Conservation (phyloP, 2,329 filamentous ascomycete species). For the Colletotrichum somersetense region DNA sequence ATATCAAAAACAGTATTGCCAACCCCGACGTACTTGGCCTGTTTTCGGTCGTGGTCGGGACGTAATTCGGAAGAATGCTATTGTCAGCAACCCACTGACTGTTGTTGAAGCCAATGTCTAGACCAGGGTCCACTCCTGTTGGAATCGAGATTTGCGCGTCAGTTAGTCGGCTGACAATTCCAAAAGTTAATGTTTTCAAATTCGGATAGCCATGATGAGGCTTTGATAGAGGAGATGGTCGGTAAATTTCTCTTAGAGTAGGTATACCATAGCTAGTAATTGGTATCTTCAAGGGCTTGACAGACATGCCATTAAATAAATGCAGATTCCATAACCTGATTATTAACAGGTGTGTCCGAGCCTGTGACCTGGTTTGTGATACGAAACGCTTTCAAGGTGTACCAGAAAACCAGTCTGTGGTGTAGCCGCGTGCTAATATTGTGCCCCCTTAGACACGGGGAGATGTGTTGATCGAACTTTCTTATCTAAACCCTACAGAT, state of each 20-base stretch:
- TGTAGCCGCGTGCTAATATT: not conserved
- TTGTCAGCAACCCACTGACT: conserved; percentile 10
- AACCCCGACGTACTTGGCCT: not conserved
- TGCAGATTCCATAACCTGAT: no score
- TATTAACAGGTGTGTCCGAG: rapidly evolving
- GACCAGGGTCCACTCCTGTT: not conserved
- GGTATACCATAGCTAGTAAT: no score
- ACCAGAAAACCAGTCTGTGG: not conserved
- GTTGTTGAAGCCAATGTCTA: not conserved
- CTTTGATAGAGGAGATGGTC: no score
- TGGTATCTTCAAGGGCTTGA: no score
- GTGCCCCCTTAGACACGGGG: not conserved
- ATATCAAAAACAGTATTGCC: no score
- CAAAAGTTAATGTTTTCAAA: not conserved
- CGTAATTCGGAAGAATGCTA: conserved; percentile 1
- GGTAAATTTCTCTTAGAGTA: not conserved
- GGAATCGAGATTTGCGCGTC: not conserved
- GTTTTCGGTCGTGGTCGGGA: not conserved
- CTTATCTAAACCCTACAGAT: not conserved
- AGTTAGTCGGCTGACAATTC: not conserved
- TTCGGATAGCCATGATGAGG: not conserved
- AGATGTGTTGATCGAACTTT: no score
- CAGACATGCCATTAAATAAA: not conserved
- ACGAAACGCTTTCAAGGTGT: no score
- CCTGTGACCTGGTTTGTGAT: not conserved